These are phyloP conservation scores for Ottelia alismoides DNA, from an alignment of 106 monocot genomes.

Conservation along the genomic window DNA sequence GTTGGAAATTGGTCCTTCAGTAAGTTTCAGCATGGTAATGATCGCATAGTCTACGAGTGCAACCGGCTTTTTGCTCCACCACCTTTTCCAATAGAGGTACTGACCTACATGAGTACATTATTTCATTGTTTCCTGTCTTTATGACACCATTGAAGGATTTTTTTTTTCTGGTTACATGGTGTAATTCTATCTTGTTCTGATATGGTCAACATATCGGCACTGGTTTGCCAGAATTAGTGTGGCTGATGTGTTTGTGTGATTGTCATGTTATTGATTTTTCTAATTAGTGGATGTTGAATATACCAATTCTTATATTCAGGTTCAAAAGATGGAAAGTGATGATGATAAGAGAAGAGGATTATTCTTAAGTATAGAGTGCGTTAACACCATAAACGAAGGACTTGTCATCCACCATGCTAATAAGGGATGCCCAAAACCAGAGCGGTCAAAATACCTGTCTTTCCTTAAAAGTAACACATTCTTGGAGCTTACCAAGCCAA, in stretches of 20 bases:
- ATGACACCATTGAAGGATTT: too few species aligned
- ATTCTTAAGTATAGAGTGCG: conserved; percentile 87
- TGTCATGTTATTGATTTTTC: too few species aligned
- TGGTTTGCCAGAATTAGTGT: too few species aligned
- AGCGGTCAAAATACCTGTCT: conserved; percentile 76
- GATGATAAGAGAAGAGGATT: conserved; percentile 48
- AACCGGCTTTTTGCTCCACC: conserved; percentile 82
- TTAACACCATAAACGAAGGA: conserved; percentile 92
- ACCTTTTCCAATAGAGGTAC: conserved; percentile 95
- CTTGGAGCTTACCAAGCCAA: conserved; percentile 71
- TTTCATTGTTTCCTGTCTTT: not conserved
- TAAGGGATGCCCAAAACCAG: conserved; percentile 60
- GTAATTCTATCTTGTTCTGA: too few species aligned
- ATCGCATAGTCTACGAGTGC: conserved; percentile 89
- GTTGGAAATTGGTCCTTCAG: conserved; percentile 97
- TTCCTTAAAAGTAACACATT: conserved; percentile 80
- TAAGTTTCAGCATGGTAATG: conserved; percentile 80
- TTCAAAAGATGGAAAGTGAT: conserved; percentile 60
- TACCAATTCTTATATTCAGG: too few species aligned
- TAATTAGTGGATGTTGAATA: too few species aligned
- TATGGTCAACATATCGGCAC: too few species aligned
- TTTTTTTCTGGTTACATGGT: too few species aligned
- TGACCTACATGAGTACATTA: not conserved
- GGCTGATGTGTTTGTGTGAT: too few species aligned
- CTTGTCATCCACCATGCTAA: conserved; percentile 69